Base-by-base conservation (phyloP, 2,329 filamentous ascomycete species). In the Hawksworthiomyces lignivorus region DNA sequence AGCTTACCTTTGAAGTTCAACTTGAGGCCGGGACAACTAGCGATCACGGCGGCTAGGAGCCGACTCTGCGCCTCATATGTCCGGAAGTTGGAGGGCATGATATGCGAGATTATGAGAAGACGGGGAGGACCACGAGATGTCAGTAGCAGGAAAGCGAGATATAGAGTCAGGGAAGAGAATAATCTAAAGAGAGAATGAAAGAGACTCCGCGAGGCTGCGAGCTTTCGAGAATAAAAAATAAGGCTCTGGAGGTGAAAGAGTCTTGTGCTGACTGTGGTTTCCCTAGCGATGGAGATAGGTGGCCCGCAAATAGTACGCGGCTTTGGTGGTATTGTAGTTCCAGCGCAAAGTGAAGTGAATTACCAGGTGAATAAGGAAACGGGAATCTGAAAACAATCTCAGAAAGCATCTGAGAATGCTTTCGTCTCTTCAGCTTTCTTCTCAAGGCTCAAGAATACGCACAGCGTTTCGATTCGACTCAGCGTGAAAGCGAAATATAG, bases 1-100 rank as follows among this genome's bases (percentile, higher is more conserved):
- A 52, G 39, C 73, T 63, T 69, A 82, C 78, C 75, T 53, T 72
- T 74, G 57, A 74, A 80, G 55, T 82, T 75, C 40, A 80, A 70
- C 47, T 71, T 75, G 0, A 73, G 53, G 0, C 63, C 62, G 0
- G 70, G 70, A 41, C 75, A 68, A 3, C 75, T 73, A 0, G 77
- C 78, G 1, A 82, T 61, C 19, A 82, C 70, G 5, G 78, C 77
- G 2, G 75, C 71, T 3, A 82, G 63, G 27, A 82, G 70, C 34
- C 78, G 75, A 17, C 70, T 69, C 49, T 77, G 74, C 0, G 72
- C 66, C 56, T 82, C 77, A 54, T 77, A 79, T 3, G 65, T 68
- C 48, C 71, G 73, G 62, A 80, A 82, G 50, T 77, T 80, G 12
- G 72, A 66, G 41, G 71, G 62, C 73, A 77, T 50, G 11, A 19